Conservation (phyloP, 768 basidiomycete genomes). For the Psilocybe sp. region DNA sequence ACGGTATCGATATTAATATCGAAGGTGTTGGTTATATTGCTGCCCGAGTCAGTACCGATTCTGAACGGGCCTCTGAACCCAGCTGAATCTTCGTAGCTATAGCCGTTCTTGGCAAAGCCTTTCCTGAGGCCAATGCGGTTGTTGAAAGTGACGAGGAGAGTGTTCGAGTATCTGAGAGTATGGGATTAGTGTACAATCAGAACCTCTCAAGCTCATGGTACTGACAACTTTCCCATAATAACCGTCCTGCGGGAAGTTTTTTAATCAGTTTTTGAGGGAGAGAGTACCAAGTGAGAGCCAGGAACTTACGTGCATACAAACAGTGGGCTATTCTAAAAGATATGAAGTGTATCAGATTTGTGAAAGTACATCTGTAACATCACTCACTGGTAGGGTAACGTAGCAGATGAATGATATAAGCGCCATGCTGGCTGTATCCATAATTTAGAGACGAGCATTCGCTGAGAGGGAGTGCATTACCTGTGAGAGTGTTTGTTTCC, state of each 20-base stretch:
- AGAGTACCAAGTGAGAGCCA: background rate
- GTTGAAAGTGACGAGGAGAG: conserved; percentile 2
- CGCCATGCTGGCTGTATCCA: conserved; percentile 4
- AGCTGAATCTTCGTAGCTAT: background rate
- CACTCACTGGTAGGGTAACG: conserved; percentile 5
- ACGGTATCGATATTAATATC: too few relatives aligned
- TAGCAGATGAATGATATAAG: conserved; percentile 10
- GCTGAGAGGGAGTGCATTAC: background rate
- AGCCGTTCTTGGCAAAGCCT: background rate
- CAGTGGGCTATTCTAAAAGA: background rate
- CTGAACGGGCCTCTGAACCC: too few relatives aligned
- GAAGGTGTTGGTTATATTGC: too few relatives aligned
- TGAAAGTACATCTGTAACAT: background rate
- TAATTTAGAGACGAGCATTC: background rate
- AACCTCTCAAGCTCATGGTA: background rate
- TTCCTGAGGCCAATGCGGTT: background rate
- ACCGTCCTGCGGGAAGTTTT: background rate
- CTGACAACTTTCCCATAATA: conserved; percentile 1
- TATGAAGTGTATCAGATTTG: background rate
- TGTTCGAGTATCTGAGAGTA: conserved; percentile 1
- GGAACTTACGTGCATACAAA: conserved; percentile 1
- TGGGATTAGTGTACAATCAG: background rate
- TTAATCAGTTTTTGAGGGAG: background rate
- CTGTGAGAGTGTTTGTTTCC: conserved; percentile 9
- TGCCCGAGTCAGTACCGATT: too few relatives aligned